Conservation (phyloP, 495 filamentous ascomycete species). For the Penicillium tannophilum region DNA sequence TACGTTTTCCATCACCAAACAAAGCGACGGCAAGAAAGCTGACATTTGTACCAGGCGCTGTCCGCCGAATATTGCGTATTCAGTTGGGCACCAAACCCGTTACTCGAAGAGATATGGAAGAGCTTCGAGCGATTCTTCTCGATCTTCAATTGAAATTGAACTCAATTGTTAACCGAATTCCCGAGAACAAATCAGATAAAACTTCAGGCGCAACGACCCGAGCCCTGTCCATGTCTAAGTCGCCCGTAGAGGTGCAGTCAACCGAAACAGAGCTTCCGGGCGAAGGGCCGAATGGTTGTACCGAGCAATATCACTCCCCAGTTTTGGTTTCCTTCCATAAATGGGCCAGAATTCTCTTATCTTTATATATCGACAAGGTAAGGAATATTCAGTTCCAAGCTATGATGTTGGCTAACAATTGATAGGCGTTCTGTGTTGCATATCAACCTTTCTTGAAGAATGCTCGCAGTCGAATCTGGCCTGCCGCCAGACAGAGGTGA, state of each 20-base stretch:
- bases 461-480: slow-evolving; percentile 57
- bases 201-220: slow-evolving; percentile 23
- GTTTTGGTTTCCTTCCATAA: slow-evolving; percentile 51
- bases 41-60: slow-evolving; percentile 34
- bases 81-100: slow-evolving; percentile 49
- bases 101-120: slow-evolving; percentile 48
- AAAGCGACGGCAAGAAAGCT: slow-evolving; percentile 5
- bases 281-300: slow-evolving; percentile 39
- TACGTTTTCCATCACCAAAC: slow-evolving; percentile 23
- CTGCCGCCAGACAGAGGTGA: slow-evolving; percentile 54
- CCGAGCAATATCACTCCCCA: slow-evolving; percentile 47
- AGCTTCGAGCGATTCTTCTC: slow-evolving; percentile 45
- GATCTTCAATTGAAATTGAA: slow-evolving; percentile 49
- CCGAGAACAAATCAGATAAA: slow-evolving; percentile 22
- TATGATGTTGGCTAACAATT: not conserved
- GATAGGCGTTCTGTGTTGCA: slow-evolving; percentile 53
- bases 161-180: slow-evolving; percentile 46
- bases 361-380: slow-evolving; percentile 50
- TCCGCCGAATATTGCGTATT: slow-evolving; percentile 48
- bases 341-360: slow-evolving; percentile 49
- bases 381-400: not conserved
- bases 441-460: slow-evolving; percentile 61
- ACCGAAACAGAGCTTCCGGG: slow-evolving; percentile 39
- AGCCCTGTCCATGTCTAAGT: slow-evolving; percentile 34
- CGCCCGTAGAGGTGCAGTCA: slow-evolving; percentile 29